A percentile compares a stretch with the other conserved stretches of the same genome.
These are phyloP conservation scores for Colletotrichum sojae DNA, from an alignment of 2,329 filamentous ascomycete species.

Conservation along the genomic window DNA sequence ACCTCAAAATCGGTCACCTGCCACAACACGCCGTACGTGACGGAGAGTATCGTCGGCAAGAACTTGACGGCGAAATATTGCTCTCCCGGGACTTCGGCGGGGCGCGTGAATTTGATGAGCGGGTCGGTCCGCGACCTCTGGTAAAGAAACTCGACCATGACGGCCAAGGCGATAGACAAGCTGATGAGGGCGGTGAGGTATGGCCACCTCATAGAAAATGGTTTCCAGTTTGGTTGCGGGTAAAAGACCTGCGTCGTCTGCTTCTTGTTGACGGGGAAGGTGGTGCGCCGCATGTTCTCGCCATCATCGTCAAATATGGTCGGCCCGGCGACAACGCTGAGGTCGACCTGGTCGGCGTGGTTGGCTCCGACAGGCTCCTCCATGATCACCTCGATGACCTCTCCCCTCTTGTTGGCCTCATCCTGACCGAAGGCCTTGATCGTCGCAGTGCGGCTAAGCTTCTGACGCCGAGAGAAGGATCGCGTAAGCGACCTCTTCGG, in stretches of 20 bases:
- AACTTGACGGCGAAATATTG: constrained; percentile 76
- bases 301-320: constrained; percentile 44
- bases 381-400: constrained; percentile 72
- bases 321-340: constrained; percentile 66
- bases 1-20: constrained; percentile 77
- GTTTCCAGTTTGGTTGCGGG: constrained; percentile 77
- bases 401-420: constrained; percentile 72
- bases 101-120: constrained; percentile 64
- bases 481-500: constrained; percentile 55
- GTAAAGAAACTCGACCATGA: constrained; percentile 68
- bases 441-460: constrained; percentile 53
- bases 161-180: constrained; percentile 67
- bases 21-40: constrained; percentile 75
- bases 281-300: constrained; percentile 53
- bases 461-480: constrained; percentile 57
- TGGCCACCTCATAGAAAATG: constrained; percentile 74
- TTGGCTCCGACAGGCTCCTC: constrained; percentile 48
- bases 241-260: constrained; percentile 68
- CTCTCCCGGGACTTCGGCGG: constrained; percentile 64
- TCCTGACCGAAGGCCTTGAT: constrained; percentile 67
- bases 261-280: constrained; percentile 52
- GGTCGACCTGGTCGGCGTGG: constrained; percentile 58
- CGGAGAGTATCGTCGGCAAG: constrained; percentile 72
- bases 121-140: constrained; percentile 61
- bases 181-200: constrained; percentile 69